Evolutionary conservation across 2,329 filamentous ascomycete genomes (phyloP).

Genomic region (Ascochyta koolunga): DNA sequence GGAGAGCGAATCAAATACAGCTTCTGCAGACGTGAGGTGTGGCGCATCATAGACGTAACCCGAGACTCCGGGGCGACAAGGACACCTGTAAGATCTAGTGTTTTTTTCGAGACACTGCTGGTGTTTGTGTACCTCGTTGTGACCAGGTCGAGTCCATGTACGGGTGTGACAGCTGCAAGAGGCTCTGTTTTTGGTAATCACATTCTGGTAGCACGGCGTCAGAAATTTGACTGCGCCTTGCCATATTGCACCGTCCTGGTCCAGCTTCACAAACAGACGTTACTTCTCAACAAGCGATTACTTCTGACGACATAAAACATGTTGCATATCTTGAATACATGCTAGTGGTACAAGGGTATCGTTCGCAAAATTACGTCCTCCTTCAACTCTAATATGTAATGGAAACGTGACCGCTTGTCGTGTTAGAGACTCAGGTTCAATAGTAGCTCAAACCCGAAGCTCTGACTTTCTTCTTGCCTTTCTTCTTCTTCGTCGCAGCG

Average conservation of each 20-base stretch:
- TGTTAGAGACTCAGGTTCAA: slow-evolving; percentile 5
- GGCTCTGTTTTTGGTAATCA: slow-evolving; percentile 12
- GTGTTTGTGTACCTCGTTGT: slow-evolving; percentile 10
- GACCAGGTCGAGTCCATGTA: slow-evolving; percentile 13
- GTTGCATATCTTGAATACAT: slow-evolving; percentile 1
- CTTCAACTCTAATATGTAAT: not conserved
- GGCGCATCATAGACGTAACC: slow-evolving; percentile 7
- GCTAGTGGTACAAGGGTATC: slow-evolving; percentile 13
- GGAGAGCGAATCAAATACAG: slow-evolving; percentile 14
- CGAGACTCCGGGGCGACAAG: slow-evolving; percentile 64
- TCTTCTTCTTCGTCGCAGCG: slow-evolving; percentile 27
- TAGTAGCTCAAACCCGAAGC: slow-evolving; percentile 40
- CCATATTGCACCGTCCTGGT: not conserved
- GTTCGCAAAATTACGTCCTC: not conserved
- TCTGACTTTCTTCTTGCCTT: slow-evolving; percentile 33
- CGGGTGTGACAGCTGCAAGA: slow-evolving; percentile 20
- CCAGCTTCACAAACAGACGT: not conserved
- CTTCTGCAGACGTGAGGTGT: slow-evolving; percentile 58
- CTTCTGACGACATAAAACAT: not conserved
- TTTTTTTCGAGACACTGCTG: slow-evolving; percentile 23
- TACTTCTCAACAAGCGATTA: not conserved
- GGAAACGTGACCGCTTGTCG: not conserved
- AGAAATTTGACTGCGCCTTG: slow-evolving; percentile 1
- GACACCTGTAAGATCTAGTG: slow-evolving; percentile 29
- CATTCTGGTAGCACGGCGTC: slow-evolving; percentile 7